These are phyloP conservation scores for Linnemannia schmuckeri DNA, from an alignment of 192 early-diverging fungal species.

Conservation along the genomic window DNA sequence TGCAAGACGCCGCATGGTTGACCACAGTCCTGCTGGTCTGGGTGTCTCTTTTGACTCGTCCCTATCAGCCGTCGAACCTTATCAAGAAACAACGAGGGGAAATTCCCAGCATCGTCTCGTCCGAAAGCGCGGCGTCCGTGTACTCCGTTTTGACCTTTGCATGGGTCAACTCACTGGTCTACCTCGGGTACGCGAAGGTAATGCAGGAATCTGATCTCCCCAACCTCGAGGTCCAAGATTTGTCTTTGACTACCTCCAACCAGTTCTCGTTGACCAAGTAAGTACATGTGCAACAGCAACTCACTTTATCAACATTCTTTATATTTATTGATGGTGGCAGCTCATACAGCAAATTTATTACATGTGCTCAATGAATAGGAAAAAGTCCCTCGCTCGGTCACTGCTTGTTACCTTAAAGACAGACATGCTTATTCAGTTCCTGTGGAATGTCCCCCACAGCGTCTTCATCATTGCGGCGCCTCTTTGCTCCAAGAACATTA, in stretches of 20 bases:
- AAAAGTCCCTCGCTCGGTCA: conserved; percentile 7
- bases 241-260: background rate
- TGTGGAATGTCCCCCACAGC: conserved; percentile 25
- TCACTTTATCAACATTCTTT: background rate
- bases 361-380: background rate
- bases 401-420: conserved; percentile 11
- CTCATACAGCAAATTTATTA: too few species aligned
- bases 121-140: conserved; percentile 27
- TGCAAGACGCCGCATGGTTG: conserved; percentile 1
- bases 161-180: conserved; percentile 42
- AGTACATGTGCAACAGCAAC: background rate
- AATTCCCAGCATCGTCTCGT: background rate
- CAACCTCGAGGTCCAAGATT: background rate
- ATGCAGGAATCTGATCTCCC: conserved; percentile 9
- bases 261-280: background rate
- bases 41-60: conserved; percentile 10
- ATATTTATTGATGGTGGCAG: background rate
- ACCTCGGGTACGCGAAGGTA: conserved; percentile 23
- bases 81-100: background rate
- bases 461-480: conserved; percentile 18
- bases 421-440: conserved; percentile 26
- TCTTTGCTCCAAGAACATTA: conserved; percentile 32
- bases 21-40: background rate
- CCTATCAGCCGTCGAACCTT: background rate
- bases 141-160: conserved; percentile 23